phyloP scores from a whole-genome alignment of 2,329 filamentous ascomycete genomes.

The Botrytis byssoidea region DNA sequence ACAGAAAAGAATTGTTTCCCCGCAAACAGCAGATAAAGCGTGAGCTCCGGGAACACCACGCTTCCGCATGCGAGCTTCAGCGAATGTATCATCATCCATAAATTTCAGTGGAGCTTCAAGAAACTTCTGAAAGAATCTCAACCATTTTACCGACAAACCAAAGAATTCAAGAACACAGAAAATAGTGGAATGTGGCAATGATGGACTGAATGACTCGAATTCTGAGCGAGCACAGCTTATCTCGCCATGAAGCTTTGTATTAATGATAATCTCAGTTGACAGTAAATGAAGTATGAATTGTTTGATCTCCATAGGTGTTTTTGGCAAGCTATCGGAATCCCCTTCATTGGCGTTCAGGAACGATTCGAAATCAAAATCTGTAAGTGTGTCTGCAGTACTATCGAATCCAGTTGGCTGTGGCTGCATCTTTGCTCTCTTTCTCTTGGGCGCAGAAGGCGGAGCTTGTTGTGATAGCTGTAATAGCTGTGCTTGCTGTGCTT shows the following conservation, averaged over 20 bases:
- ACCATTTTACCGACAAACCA: conserved; percentile 56
- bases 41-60: conserved; percentile 61
- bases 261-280: conserved; percentile 54
- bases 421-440: background rate
- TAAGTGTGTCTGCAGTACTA: background rate
- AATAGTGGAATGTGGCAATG: conserved; percentile 60
- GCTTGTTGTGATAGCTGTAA: background rate
- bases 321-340: conserved; percentile 20
- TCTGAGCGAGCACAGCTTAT: conserved; percentile 57
- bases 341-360: conserved; percentile 24
- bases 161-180: conserved; percentile 56
- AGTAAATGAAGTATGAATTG: conserved; percentile 57
- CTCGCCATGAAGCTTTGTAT: conserved; percentile 49
- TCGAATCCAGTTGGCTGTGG: background rate
- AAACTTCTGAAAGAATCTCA: conserved; percentile 59
- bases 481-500: background rate
- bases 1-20: conserved; percentile 61
- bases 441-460: background rate
- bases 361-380: too few species aligned
- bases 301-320: conserved; percentile 49
- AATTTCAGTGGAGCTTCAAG: conserved; percentile 61
- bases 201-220: conserved; percentile 57
- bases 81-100: conserved; percentile 44
- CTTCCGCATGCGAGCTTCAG: conserved; percentile 46
- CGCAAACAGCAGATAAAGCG: conserved; percentile 56